Evolutionary conservation across 768 basidiomycete species (phyloP), one percentile per base, ranked within the genome.

Genomic region (Suillus hirtellus): DNA sequence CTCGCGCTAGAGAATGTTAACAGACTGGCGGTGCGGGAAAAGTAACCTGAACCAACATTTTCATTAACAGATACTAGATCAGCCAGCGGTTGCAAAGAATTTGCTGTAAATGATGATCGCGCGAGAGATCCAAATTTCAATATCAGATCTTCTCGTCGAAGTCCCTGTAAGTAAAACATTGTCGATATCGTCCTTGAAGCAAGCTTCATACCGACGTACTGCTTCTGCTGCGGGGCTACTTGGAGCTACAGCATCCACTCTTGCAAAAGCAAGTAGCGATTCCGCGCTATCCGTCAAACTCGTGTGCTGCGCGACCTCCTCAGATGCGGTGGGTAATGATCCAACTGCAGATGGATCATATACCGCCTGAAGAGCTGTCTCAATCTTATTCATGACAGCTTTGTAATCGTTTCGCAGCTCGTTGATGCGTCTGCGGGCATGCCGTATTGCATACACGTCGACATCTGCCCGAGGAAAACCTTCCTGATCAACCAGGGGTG

Each of bases 391-490:
- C 78, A 86, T 89, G 11, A 92, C 76, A 38, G 73, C 80, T 19
- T 78, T 80, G 64, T 89, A 79, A 71, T 99, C 96, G 69, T 95
- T 97, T 63, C 87, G 81, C 56, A 95, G 78, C 72, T 92, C 85
- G 59, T 91, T 87, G n/a, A 96, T 85, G 58, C 90, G 81, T 37
- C 88, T 83, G 60, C 94, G 83, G 14, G 93, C 92, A 55, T 79
- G 78, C 27, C 93, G 82, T 21, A 96, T 88, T 12, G 89, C 87
- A 71, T 86, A 92, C 19, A 96, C 81, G 67, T 96, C 92, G 65
- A 98, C 84, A 76, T 96, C 90, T 15, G 86, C 86, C 15, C 94
- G 84, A 1, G 96, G 96, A 75, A 93, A 98, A 8, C 96, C 96
- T 60, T 97, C 92, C 1, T 79, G 66, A 71, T 97, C 95, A 54